Evolutionary conservation across 345 rosid species (phyloP).

Genomic region (Arabis alpina): DNA sequence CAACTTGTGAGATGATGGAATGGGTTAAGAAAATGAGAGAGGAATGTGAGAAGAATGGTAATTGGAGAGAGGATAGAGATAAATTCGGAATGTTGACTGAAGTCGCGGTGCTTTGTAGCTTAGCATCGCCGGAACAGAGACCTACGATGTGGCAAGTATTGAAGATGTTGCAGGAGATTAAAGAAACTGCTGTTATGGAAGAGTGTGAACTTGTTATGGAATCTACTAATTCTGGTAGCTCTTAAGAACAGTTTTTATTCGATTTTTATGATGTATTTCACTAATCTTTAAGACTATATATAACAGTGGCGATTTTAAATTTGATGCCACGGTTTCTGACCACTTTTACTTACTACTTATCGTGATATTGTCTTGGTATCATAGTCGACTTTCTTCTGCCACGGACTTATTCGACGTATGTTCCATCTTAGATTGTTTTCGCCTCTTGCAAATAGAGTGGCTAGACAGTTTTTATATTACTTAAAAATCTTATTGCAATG

Average conservation of each 20-base stretch:
- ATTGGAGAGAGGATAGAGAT: conserved; percentile 50
- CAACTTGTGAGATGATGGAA: conserved; percentile 50
- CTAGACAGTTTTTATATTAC: too few species aligned
- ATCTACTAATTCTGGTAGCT: conserved; percentile 37
- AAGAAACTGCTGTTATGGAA: conserved; percentile 67
- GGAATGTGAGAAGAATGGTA: background rate
- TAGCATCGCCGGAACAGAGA: conserved; percentile 77
- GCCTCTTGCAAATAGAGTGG: too few species aligned
- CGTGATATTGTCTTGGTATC: too few species aligned
- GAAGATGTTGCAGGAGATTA: conserved; percentile 92
- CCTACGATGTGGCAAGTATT: conserved; percentile 97
- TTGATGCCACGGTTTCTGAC: conserved; percentile 32
- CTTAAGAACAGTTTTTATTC: background rate
- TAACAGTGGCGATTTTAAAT: conserved; percentile 35
- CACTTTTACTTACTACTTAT: background rate
- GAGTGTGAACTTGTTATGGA: conserved; percentile 52
- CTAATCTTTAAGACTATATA: conserved; percentile 31
- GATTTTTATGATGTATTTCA: background rate
- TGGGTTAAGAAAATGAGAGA: too few species aligned
- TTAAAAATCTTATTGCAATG: too few species aligned
- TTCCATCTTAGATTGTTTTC: too few species aligned
- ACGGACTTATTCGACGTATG: too few species aligned
- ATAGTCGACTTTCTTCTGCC: too few species aligned
- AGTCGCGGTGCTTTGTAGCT: conserved; percentile 71
- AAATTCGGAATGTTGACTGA: conserved; percentile 74